phyloP scores from a whole-genome alignment of 345 rosid genomes.

The Punica granatum region DNA sequence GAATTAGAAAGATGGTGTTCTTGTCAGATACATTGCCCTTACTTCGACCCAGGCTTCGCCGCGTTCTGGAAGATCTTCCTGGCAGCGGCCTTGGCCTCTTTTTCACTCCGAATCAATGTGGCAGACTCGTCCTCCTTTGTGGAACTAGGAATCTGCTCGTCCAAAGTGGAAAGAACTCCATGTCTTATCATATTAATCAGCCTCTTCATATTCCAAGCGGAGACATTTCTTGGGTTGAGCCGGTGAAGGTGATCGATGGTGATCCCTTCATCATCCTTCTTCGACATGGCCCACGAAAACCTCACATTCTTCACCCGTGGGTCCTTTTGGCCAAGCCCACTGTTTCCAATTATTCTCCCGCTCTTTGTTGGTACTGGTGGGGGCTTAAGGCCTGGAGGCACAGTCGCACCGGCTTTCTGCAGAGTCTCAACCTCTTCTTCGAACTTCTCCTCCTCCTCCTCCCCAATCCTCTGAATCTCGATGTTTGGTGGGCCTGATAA shows the following conservation, averaged over 20 bases:
- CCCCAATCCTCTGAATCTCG: constrained; percentile 35
- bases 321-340: constrained; percentile 28
- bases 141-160: constrained; percentile 60
- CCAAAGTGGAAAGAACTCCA: constrained; percentile 71
- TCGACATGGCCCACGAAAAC: constrained; percentile 38
- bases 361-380: constrained; percentile 21
- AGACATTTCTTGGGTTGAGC: constrained; percentile 67
- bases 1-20: not conserved
- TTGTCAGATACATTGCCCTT: constrained; percentile 4
- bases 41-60: constrained; percentile 63
- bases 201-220: constrained; percentile 98
- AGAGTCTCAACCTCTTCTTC: constrained; percentile 29
- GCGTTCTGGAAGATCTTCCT: constrained; percentile 72
- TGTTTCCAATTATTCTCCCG: constrained; percentile 29
- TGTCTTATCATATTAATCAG: constrained; percentile 59
- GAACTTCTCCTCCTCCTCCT: constrained; percentile 46
- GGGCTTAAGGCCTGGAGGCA: constrained; percentile 36
- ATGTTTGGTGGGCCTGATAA: constrained; percentile 70
- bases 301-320: constrained; percentile 40
- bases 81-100: constrained; percentile 79
- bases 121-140: constrained; percentile 46
- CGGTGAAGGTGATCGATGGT: constrained; percentile 67
- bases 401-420: constrained; percentile 32
- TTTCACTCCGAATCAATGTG: constrained; percentile 55
- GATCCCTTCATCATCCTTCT: constrained; percentile 40